Evolutionary conservation across 176 grass and related monocot species (phyloP).

Genomic region (Musa schizocarpa): DNA sequence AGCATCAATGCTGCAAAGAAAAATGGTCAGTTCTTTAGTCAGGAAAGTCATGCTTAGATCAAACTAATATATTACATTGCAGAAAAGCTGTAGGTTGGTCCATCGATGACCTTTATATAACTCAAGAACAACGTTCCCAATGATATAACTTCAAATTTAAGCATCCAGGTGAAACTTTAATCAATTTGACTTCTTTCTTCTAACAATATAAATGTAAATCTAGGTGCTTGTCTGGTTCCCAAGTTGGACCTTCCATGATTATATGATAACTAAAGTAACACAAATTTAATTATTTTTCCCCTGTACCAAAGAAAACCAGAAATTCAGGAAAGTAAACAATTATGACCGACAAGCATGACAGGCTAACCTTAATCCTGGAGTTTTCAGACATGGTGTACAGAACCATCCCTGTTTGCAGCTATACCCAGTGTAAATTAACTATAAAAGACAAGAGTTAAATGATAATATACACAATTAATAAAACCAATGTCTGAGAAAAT

Average conservation of each 20-base stretch:
- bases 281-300: not conserved
- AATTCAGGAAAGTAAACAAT: not conserved
- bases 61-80: too few species aligned
- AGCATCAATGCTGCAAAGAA: not conserved
- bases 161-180: not conserved
- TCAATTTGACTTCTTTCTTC: not conserved
- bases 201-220: not conserved
- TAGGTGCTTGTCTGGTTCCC: not conserved
- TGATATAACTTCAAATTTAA: not conserved
- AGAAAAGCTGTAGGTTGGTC: too few species aligned
- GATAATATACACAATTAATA: not conserved
- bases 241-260: not conserved
- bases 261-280: not conserved
- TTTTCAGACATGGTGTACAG: constrained; percentile 10
- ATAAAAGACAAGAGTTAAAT: not conserved
- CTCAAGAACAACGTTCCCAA: not conserved
- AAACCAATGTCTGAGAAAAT: not conserved
- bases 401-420: constrained; percentile 11
- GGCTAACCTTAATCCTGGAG: constrained; percentile 1
- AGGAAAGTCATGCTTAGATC: not conserved
- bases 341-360: not conserved
- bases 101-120: too few species aligned
- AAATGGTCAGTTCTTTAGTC: not conserved
- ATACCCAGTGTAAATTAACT: constrained; percentile 10
- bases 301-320: not conserved